Evolutionary conservation across 1,284 basidiomycete genomes (phyloP).

Genomic region (Cutaneotrichosporon mucoides): DNA sequence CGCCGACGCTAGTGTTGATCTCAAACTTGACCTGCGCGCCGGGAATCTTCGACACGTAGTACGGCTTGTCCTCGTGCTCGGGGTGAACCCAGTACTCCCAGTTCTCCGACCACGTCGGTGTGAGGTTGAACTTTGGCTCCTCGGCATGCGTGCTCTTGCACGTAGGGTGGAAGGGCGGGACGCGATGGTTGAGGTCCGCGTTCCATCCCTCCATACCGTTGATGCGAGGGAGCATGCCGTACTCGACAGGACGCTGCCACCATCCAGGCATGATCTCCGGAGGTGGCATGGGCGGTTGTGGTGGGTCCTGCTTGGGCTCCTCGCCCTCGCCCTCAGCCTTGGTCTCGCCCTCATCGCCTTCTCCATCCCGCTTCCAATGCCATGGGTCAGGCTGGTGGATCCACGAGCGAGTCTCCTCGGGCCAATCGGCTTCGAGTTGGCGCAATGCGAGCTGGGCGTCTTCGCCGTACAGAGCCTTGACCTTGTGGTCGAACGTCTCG

Average conservation of each 20-base stretch:
- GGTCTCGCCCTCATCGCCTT: too few relatives aligned
- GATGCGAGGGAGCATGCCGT: constrained; percentile 41
- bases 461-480: background rate
- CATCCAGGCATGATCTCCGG: constrained; percentile 25
- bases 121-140: constrained; percentile 38
- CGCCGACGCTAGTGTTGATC: constrained; percentile 38
- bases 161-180: constrained; percentile 34
- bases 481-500: constrained; percentile 5
- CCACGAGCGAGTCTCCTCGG: constrained; percentile 29
- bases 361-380: too few relatives aligned
- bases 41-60: constrained; percentile 33
- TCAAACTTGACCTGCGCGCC: constrained; percentile 39
- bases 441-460: constrained; percentile 2
- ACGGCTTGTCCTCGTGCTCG: constrained; percentile 45
- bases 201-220: constrained; percentile 41
- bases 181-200: constrained; percentile 22
- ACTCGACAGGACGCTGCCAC: constrained; percentile 34
- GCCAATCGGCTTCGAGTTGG: constrained; percentile 21
- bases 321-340: too few relatives aligned
- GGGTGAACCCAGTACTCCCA: constrained; percentile 46
- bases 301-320: too few relatives aligned
- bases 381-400: constrained; percentile 1
- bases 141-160: constrained; percentile 36
- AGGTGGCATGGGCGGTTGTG: background rate
- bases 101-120: constrained; percentile 30